Percentiles rank a stretch among this genome's conserved stretches.
Conservation (phyloP, 192 early-diverging fungal species). For the Phycomyces nitens region DNA sequence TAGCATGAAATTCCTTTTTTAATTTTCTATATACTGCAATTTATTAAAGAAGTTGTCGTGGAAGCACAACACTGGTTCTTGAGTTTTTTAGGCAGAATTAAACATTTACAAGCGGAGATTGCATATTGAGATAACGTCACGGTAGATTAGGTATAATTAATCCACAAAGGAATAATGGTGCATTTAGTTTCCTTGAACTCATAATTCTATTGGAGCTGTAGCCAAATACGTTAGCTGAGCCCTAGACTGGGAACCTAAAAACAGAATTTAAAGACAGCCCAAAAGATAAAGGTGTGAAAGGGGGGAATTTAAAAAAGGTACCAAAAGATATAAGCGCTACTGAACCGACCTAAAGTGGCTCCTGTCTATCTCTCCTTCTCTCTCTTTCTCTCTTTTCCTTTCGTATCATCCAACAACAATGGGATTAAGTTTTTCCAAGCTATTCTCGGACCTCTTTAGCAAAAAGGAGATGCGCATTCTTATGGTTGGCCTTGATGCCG, state of each 20-base stretch:
- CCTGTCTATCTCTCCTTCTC: background rate
- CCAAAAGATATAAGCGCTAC: background rate
- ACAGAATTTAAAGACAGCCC: no score
- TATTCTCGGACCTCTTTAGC: conserved; percentile 75
- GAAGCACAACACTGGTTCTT: no score
- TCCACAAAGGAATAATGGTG: background rate
- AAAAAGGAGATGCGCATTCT: conserved; percentile 97
- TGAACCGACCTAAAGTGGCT: background rate
- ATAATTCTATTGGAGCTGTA: background rate
- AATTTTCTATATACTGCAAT: no score
- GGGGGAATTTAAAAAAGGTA: background rate
- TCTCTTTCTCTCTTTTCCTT: conserved; percentile 10
- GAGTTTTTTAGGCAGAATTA: background rate
- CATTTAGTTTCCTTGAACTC: background rate
- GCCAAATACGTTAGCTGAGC: background rate
- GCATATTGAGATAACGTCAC: background rate
- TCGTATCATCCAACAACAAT: conserved; percentile 48
- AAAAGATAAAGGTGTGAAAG: background rate
- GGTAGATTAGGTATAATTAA: background rate
- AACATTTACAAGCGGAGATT: background rate
- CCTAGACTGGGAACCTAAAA: no score
- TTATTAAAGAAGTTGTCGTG: no score
- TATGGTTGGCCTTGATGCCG: conserved; percentile 92
- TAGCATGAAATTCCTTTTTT: no score
- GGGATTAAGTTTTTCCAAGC: conserved; percentile 82